Conservation (phyloP, 257 asterid genomes). For the Lavandula angustifolia region DNA sequence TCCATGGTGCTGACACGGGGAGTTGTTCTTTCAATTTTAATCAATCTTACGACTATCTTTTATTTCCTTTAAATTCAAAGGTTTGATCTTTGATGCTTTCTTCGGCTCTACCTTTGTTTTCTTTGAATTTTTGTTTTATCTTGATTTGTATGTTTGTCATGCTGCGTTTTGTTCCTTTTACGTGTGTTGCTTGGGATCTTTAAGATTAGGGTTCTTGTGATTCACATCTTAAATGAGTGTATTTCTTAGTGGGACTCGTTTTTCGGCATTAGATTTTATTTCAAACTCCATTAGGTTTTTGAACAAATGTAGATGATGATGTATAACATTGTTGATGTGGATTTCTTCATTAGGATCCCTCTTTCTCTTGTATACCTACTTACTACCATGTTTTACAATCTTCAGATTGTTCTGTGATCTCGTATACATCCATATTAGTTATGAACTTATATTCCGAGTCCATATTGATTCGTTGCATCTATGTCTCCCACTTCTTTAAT, state of each 20-base stretch:
- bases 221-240: neutral
- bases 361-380: too few relatives aligned
- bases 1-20: constrained; percentile 60
- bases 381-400: too few relatives aligned
- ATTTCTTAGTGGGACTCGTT: too few relatives aligned
- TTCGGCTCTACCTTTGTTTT: neutral
- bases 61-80: constrained; percentile 28
- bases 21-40: constrained; percentile 34
- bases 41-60: constrained; percentile 8
- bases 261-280: neutral
- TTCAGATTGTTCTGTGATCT: too few relatives aligned
- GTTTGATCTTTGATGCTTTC: constrained; percentile 23
- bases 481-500: too few relatives aligned
- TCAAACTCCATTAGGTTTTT: neutral
- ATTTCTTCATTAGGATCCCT: too few relatives aligned
- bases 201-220: neutral
- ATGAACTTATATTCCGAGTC: too few relatives aligned
- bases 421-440: too few relatives aligned
- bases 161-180: neutral
- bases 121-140: neutral
- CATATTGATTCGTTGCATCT: too few relatives aligned
- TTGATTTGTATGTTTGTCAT: constrained; percentile 6
- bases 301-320: neutral
- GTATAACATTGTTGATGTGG: neutral
- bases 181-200: constrained; percentile 23